These are phyloP conservation scores for Avena eriantha DNA, from an alignment of 176 grass and related monocot species.

Conservation along the genomic window DNA sequence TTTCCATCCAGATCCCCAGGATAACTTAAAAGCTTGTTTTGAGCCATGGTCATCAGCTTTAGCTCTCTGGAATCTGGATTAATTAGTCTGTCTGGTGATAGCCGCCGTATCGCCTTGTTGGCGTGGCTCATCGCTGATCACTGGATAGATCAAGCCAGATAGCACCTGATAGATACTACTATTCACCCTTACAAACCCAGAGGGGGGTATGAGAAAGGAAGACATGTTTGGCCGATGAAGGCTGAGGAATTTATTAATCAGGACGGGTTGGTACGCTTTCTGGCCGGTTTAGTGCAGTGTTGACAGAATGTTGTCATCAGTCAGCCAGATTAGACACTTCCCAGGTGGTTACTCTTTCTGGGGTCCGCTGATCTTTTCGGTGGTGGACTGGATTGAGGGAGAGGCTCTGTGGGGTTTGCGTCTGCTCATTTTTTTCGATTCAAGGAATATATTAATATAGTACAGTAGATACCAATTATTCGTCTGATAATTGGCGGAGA, in stretches of 20 bases:
- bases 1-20: not conserved
- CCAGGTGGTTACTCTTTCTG: not conserved
- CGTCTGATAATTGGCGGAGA: too few species aligned
- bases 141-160: not conserved
- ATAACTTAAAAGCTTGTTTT: not conserved
- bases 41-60: not conserved
- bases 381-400: not conserved
- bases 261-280: not conserved
- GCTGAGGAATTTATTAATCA: not conserved
- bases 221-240: not conserved
- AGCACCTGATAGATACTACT: not conserved
- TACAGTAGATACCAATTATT: too few species aligned
- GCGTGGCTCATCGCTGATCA: not conserved
- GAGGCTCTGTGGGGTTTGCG: not conserved
- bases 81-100: not conserved
- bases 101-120: not conserved
- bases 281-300: slow-evolving; percentile 2
- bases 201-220: not conserved
- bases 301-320: slow-evolving; percentile 42
- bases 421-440: not conserved
- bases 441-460: too few species aligned
- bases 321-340: slow-evolving; percentile 26
- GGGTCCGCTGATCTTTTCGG: not conserved
- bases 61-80: slow-evolving; percentile 13
- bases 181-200: not conserved